phyloP scores from a whole-genome alignment of 345 rosid species.

The Citrus cavaleriei region DNA sequence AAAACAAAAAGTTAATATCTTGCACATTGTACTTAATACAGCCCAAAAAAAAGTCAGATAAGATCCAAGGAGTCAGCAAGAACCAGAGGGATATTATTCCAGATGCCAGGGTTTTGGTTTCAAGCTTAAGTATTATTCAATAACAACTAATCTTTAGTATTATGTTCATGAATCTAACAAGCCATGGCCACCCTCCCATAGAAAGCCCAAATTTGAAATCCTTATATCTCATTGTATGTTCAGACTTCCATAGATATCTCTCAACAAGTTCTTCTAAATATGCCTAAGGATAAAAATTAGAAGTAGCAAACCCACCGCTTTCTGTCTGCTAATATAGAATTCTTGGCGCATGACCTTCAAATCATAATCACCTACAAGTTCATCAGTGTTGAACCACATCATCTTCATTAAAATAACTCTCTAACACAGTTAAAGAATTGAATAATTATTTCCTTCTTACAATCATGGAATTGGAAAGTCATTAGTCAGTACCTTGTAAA shows the following conservation, averaged over 20 bases:
- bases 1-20: slow-evolving; percentile 3
- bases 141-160: background rate
- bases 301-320: slow-evolving; percentile 47
- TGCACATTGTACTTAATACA: background rate
- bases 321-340: slow-evolving; percentile 77
- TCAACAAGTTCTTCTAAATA: background rate
- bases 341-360: slow-evolving; percentile 97
- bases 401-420: slow-evolving; percentile 2
- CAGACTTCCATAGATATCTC: background rate
- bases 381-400: slow-evolving; percentile 12
- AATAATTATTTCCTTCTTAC: slow-evolving; percentile 2
- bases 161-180: background rate
- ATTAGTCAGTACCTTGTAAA: slow-evolving; percentile 63
- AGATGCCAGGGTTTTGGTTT: background rate
- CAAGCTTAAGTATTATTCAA: background rate
- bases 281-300: background rate
- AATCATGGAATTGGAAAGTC: slow-evolving; percentile 8
- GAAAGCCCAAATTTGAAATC: background rate
- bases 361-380: slow-evolving; percentile 83
- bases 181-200: background rate
- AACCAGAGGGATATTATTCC: background rate
- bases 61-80: too few relatives aligned
- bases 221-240: background rate
- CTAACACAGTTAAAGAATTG: background rate
- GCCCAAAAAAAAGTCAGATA: background rate